phyloP scores from a whole-genome alignment of 352 stramenopile species.

The Phytopythium helicoides region DNA sequence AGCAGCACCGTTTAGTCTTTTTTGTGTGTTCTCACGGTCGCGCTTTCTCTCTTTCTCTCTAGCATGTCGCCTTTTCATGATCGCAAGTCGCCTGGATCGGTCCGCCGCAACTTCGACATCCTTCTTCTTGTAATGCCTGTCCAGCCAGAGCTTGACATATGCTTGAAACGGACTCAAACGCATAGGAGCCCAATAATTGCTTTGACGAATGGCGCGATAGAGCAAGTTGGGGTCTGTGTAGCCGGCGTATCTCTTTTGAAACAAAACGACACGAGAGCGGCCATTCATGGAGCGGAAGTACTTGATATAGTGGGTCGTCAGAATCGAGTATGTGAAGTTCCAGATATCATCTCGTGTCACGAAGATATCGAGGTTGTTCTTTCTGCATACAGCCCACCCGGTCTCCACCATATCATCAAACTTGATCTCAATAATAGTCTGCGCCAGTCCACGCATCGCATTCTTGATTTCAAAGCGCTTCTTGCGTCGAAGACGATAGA shows the following conservation, averaged over 20 bases:
- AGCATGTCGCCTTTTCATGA: no score
- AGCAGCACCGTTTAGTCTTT: no score
- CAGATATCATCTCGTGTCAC: slow-evolving; percentile 3
- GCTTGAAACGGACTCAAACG: not conserved
- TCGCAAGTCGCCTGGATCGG: not conserved
- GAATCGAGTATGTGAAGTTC: not conserved
- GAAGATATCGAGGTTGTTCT: slow-evolving; percentile 23
- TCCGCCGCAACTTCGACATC: not conserved
- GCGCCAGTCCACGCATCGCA: slow-evolving; percentile 34
- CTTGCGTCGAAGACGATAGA: slow-evolving; percentile 34
- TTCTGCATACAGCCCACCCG: slow-evolving; percentile 33
- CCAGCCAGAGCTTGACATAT: not conserved
- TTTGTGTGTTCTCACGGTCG: no score
- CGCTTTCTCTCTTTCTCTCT: no score
- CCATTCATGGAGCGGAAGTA: not conserved
- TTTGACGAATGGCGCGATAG: no score
- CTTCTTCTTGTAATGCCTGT: not conserved
- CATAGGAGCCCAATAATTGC: no score
- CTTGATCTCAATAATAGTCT: slow-evolving; percentile 34
- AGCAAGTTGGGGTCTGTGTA: no score
- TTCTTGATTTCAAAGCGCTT: slow-evolving; percentile 46
- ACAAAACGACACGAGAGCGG: not conserved
- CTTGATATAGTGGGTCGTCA: not conserved
- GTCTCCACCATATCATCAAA: slow-evolving; percentile 44
- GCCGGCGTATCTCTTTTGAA: not conserved